Conservation (phyloP, 2,329 filamentous ascomycete species). For the Trichophyton verrucosum region DNA sequence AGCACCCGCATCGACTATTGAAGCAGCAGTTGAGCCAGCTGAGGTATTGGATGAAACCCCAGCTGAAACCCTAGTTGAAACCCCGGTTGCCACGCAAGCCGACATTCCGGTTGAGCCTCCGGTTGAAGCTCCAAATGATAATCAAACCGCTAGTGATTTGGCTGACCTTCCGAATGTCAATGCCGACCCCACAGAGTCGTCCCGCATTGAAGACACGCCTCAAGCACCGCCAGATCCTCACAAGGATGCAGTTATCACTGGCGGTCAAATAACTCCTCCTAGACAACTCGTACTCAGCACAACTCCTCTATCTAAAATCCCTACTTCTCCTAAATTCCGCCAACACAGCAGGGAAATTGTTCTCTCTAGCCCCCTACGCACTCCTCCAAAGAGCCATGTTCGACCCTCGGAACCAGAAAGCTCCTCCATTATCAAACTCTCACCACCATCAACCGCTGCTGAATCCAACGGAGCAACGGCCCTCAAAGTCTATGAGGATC, state of each 20-base stretch:
- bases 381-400: neutral
- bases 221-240: neutral
- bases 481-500: slow-evolving; percentile 43
- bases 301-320: slow-evolving; percentile 11
- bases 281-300: slow-evolving; percentile 16
- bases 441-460: neutral
- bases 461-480: slow-evolving; percentile 8
- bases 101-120: neutral
- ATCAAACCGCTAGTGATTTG: neutral
- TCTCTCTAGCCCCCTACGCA: neutral
- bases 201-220: neutral
- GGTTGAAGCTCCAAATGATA: neutral
- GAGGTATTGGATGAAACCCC: neutral
- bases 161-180: neutral
- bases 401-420: neutral
- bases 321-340: neutral
- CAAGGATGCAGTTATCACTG: neutral
- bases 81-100: neutral
- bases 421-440: neutral
- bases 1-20: neutral
- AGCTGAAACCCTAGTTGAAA: neutral
- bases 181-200: neutral
- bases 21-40: neutral
- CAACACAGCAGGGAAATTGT: neutral
- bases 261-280: neutral